Conservation (phyloP, 1,139 yeast genomes). For the Kodamaea plutei region DNA sequence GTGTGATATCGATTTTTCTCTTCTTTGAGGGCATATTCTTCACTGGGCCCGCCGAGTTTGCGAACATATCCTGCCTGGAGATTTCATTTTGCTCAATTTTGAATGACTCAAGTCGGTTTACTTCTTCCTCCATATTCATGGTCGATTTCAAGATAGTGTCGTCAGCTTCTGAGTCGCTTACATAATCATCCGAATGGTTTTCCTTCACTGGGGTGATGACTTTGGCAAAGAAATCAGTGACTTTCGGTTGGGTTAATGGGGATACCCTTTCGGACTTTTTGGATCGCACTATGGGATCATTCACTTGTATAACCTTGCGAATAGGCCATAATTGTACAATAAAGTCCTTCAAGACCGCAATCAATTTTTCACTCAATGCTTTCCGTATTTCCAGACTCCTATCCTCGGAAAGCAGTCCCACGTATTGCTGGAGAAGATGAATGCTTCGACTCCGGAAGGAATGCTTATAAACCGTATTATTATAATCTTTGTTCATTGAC, state of each 20-base stretch:
- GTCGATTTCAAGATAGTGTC: conserved; percentile 8
- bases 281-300: conserved; percentile 8
- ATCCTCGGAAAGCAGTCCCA: no score
- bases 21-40: not conserved
- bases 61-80: not conserved
- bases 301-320: conserved; percentile 4
- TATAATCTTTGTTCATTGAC: conserved; percentile 19
- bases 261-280: conserved; percentile 5
- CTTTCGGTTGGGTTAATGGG: conserved; percentile 11
- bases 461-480: conserved; percentile 16
- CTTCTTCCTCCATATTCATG: conserved; percentile 16
- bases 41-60: not conserved
- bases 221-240: conserved; percentile 12
- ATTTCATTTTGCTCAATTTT: conserved; percentile 1
- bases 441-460: conserved; percentile 22
- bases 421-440: conserved; percentile 16
- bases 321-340: conserved; percentile 9
- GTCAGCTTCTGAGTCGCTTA: conserved; percentile 30
- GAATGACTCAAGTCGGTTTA: conserved; percentile 13
- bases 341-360: conserved; percentile 11
- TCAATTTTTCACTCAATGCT: conserved; percentile 6
- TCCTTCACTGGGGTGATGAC: conserved; percentile 1
- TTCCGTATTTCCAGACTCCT: no score
- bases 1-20: no score
- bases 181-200: conserved; percentile 10